Evolutionary conservation across 2,329 filamentous ascomycete species (phyloP).

Genomic region (Aspergillus tamarii): DNA sequence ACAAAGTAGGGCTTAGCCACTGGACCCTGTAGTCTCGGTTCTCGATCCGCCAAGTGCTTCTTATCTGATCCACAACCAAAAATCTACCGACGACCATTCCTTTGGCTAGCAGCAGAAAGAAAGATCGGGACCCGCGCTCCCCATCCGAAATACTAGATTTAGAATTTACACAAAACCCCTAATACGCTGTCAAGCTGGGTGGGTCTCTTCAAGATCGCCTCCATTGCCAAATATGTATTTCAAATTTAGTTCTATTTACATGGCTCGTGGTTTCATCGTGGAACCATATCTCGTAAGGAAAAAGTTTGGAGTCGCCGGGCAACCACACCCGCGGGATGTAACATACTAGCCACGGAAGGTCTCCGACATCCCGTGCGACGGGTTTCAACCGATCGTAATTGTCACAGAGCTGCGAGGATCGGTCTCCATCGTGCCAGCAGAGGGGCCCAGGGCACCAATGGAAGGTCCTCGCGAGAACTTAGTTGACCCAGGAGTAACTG

Average conservation of each 20-base stretch:
- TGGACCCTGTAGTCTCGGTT: no score
- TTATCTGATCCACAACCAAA: no score
- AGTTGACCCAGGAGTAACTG: slow-evolving; percentile 28
- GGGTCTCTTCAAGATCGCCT: not conserved
- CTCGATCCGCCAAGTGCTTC: no score
- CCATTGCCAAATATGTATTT: not conserved
- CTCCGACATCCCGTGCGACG: not conserved
- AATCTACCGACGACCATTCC: no score
- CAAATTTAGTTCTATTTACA: not conserved
- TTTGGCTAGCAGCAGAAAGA: no score
- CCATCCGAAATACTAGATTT: no score
- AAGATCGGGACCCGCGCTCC: no score
- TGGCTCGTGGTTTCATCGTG: not conserved
- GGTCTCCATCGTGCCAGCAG: not conserved
- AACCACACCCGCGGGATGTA: not conserved
- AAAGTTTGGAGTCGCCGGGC: not conserved
- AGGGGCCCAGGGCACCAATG: not conserved
- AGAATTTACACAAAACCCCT: no score
- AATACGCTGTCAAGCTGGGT: no score
- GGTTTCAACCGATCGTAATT: not conserved
- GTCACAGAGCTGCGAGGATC: not conserved
- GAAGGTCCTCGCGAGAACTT: not conserved
- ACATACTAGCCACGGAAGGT: not conserved
- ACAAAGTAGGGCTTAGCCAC: no score
- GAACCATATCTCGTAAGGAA: not conserved